These are phyloP conservation scores for Trichoderma aggressivum DNA, from an alignment of 2,329 filamentous ascomycete species.

Conservation along the genomic window DNA sequence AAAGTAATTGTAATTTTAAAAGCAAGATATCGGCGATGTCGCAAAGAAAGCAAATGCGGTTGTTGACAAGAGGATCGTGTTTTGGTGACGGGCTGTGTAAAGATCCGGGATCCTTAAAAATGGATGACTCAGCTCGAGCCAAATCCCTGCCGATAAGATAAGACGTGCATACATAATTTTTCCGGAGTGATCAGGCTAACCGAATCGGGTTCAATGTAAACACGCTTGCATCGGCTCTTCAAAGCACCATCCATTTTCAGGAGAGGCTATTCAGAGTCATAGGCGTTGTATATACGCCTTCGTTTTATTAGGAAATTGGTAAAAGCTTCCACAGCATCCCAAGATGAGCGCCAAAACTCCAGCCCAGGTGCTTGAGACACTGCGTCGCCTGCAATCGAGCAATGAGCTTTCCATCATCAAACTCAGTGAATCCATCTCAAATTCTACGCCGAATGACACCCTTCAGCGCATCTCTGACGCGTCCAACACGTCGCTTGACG, in stretches of 20 bases:
- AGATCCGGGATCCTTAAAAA: neutral
- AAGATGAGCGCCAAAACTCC: constrained; percentile 34
- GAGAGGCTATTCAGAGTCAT: neutral
- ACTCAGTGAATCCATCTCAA: constrained; percentile 70
- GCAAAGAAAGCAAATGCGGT: neutral
- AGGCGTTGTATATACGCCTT: neutral
- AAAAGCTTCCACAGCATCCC: fast-evolving
- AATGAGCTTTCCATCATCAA: constrained; percentile 70
- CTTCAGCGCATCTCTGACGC: constrained; percentile 67
- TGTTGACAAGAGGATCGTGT: neutral
- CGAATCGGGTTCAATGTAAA: constrained; percentile 39
- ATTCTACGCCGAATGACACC: constrained; percentile 40
- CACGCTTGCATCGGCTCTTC: constrained; percentile 25
- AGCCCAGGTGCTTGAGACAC: constrained; percentile 43
- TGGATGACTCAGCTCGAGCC: constrained; percentile 5
- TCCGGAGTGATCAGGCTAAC: constrained; percentile 23
- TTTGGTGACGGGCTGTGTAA: neutral
- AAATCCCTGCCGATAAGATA: constrained; percentile 8
- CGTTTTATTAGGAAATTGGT: neutral
- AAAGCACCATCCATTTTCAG: neutral
- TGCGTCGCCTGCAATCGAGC: constrained; percentile 53
- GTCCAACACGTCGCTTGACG: constrained; percentile 61
- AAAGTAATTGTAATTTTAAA: neutral
- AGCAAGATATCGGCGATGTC: neutral
- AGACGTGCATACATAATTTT: neutral